phyloP scores from a whole-genome alignment of 805 yeast genomes.

The Scheffersomyces stipitis region DNA sequence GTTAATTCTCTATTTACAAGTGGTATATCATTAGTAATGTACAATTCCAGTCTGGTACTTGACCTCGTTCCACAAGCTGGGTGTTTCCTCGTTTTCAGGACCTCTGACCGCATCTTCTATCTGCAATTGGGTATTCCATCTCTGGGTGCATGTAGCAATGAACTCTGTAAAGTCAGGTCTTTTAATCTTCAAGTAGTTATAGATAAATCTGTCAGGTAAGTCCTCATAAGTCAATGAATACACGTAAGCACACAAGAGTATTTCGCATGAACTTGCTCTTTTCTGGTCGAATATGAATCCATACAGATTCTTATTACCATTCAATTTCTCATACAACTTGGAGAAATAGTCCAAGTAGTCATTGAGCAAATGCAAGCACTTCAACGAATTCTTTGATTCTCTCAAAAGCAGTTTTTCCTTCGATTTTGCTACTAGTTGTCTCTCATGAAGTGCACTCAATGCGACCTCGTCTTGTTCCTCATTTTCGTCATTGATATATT shows the following conservation, averaged over 20 bases:
- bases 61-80: conserved; percentile 37
- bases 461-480: conserved; percentile 24
- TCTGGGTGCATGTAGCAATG: conserved; percentile 8
- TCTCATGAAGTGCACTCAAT: conserved; percentile 39
- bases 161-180: conserved; percentile 26
- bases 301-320: conserved; percentile 9
- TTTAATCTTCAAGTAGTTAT: conserved; percentile 28
- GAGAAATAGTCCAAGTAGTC: conserved; percentile 18
- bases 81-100: conserved; percentile 29
- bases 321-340: conserved; percentile 13
- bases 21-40: background rate
- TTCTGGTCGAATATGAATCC: conserved; percentile 15
- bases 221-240: conserved; percentile 26
- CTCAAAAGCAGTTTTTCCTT: conserved; percentile 26
- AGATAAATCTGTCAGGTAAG: conserved; percentile 44
- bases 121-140: conserved; percentile 8
- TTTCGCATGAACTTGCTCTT: conserved; percentile 22
- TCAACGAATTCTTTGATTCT: conserved; percentile 34
- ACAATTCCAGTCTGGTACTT: conserved; percentile 8
- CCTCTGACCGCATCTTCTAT: conserved; percentile 13
- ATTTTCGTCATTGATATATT: conserved; percentile 23
- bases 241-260: conserved; percentile 41
- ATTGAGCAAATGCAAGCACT: conserved; percentile 27
- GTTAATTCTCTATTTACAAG: too few relatives aligned
- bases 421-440: conserved; percentile 32